Evolutionary conservation across 2,329 filamentous ascomycete genomes (phyloP).

Genomic region (Cytospora schulzeri): DNA sequence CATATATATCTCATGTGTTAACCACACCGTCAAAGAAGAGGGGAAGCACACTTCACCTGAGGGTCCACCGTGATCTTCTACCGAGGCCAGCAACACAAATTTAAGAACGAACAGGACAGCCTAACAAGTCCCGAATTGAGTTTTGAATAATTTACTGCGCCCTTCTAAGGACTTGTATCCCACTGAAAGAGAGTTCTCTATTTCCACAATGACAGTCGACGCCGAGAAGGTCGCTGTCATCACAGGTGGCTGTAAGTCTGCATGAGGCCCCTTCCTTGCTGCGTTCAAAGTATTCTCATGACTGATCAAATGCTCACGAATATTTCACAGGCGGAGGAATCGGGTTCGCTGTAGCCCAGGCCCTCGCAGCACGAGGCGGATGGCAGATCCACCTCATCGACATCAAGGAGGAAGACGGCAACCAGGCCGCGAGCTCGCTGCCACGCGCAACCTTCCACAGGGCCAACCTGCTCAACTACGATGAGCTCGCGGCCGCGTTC

Average conservation of each 20-base stretch:
- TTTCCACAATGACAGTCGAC: not conserved
- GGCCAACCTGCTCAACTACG: conserved; percentile 42
- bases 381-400: conserved; percentile 46
- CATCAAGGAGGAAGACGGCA: conserved; percentile 39
- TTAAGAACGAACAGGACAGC: not conserved
- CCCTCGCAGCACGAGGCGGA: conserved; percentile 38
- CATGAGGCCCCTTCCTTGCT: not conserved
- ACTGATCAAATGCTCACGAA: not conserved
- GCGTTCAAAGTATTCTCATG: too few relatives aligned
- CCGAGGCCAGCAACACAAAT: too few relatives aligned
- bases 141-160: not conserved
- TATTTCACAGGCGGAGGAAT: conserved; percentile 42
- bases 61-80: not conserved
- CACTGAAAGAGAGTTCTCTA: not conserved
- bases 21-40: conserved; percentile 7
- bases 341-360: conserved; percentile 44
- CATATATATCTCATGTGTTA: too few relatives aligned
- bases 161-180: not conserved
- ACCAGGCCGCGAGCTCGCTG: conserved; percentile 33
- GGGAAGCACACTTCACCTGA: not conserved
- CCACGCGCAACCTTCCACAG: conserved; percentile 41
- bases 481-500: conserved; percentile 35
- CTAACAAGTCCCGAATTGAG: not conserved
- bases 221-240: conserved; percentile 13
- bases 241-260: conserved; percentile 17